Evolutionary conservation across 1,284 basidiomycete species (phyloP).

Genomic region (Stereum hirsutum): DNA sequence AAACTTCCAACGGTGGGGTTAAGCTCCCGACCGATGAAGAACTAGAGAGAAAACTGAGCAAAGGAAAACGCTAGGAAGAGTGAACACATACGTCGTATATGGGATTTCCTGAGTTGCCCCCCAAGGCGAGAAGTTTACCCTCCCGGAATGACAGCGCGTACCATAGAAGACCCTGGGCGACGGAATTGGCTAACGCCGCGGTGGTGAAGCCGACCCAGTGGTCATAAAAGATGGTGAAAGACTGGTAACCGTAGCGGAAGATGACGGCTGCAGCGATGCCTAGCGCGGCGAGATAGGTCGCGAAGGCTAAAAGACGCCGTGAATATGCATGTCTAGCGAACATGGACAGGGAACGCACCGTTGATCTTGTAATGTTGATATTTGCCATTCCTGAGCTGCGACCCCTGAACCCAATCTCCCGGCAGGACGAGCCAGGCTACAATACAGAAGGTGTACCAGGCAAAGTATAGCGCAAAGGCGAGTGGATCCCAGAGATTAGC

Average conservation of each 20-base stretch:
- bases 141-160: constrained; percentile 69
- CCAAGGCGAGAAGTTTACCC: constrained; percentile 74
- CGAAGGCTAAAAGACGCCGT: constrained; percentile 52
- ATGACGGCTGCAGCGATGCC: constrained; percentile 65
- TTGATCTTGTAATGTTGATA: constrained; percentile 91
- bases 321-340: constrained; percentile 3
- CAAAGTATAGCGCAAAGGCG: constrained; percentile 71
- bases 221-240: constrained; percentile 87
- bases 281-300: constrained; percentile 76
- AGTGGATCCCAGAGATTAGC: constrained; percentile 72
- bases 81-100: constrained; percentile 73
- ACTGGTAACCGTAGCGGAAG: constrained; percentile 63
- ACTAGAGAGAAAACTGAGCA: constrained; percentile 39
- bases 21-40: constrained; percentile 93
- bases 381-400: constrained; percentile 68
- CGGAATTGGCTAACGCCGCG: constrained; percentile 74
- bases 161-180: constrained; percentile 66
- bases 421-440: constrained; percentile 81
- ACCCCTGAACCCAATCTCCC: constrained; percentile 80
- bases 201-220: constrained; percentile 90
- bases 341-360: constrained; percentile 38
- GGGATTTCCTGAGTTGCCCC: constrained; percentile 84
- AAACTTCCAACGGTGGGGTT: constrained; percentile 87
- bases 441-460: constrained; percentile 87
- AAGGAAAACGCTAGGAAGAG: not conserved